These are phyloP conservation scores for Pseudozyma tsukubaensis DNA, from an alignment of 1,284 basidiomycete genomes.

Conservation along the genomic window DNA sequence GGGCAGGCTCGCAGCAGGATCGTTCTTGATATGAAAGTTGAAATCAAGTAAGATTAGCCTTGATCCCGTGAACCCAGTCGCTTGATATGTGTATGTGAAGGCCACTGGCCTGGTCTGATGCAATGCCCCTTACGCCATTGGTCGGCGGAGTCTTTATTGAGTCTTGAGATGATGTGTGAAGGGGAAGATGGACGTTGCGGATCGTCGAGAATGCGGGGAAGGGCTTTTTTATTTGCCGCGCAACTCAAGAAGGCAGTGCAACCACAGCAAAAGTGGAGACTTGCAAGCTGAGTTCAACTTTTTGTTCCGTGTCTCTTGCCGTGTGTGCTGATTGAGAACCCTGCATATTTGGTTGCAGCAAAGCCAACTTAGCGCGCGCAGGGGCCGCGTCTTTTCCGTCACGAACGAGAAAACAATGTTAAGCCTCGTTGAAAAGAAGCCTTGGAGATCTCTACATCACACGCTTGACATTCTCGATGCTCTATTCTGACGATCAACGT, in stretches of 20 bases:
- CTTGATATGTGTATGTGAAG: too few species aligned
- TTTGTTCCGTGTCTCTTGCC: slow-evolving; percentile 2
- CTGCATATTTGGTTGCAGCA: slow-evolving; percentile 33
- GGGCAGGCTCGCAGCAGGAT: too few species aligned
- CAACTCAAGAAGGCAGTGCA: slow-evolving; percentile 9
- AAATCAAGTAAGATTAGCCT: too few species aligned
- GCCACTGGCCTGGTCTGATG: too few species aligned
- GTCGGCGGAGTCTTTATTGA: too few species aligned
- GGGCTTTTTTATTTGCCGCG: not conserved
- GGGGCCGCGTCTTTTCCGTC: slow-evolving; percentile 7
- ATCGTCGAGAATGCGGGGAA: slow-evolving; percentile 1
- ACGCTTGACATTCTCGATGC: too few species aligned
- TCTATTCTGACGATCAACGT: not conserved
- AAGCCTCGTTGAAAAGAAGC: not conserved
- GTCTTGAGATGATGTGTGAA: not conserved
- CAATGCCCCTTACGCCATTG: too few species aligned
- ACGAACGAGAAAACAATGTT: slow-evolving; percentile 1
- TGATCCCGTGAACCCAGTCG: too few species aligned
- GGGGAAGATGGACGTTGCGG: not conserved
- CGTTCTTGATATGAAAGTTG: too few species aligned
- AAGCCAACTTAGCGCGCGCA: slow-evolving; percentile 6
- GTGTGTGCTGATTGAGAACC: slow-evolving; percentile 12
- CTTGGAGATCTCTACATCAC: too few species aligned
- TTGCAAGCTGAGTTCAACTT: slow-evolving; percentile 7
- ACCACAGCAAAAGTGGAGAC: slow-evolving; percentile 3